phyloP scores from a whole-genome alignment of 2,329 filamentous ascomycete genomes.

The Sclerotinia trifoliorum region DNA sequence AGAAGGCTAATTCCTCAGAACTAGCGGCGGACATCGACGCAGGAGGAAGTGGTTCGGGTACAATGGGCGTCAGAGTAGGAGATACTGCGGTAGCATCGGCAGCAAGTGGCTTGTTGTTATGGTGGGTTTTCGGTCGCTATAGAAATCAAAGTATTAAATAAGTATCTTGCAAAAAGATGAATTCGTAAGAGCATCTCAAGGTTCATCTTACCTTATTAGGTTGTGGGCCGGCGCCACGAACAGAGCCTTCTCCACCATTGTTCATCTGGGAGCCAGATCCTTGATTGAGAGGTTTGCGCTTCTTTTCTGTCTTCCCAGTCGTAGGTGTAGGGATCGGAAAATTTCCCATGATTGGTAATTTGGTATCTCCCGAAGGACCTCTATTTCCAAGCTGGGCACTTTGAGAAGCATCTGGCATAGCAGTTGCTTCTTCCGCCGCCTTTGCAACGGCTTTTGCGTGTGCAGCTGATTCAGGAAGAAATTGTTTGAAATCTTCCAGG shows the following conservation, averaged over 20 bases:
- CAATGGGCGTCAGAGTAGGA: slow-evolving; percentile 81
- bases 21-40: slow-evolving; percentile 70
- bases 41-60: slow-evolving; percentile 83
- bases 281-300: slow-evolving; percentile 57
- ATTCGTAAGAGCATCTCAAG: neutral
- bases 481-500: slow-evolving; percentile 97
- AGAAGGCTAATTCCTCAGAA: slow-evolving; percentile 86
- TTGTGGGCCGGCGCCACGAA: slow-evolving; percentile 36
- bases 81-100: slow-evolving; percentile 52
- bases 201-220: slow-evolving; percentile 51
- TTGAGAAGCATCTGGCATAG: slow-evolving; percentile 39
- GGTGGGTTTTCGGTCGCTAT: slow-evolving; percentile 69
- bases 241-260: slow-evolving; percentile 31
- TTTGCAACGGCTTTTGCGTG: slow-evolving; percentile 60
- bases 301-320: slow-evolving; percentile 82
- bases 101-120: slow-evolving; percentile 45
- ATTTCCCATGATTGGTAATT: slow-evolving; percentile 92
- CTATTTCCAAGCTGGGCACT: slow-evolving; percentile 52
- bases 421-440: slow-evolving; percentile 65
- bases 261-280: slow-evolving; percentile 37
- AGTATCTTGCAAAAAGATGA: neutral
- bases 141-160: slow-evolving; percentile 21
- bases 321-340: slow-evolving; percentile 75
- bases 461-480: slow-evolving; percentile 84
- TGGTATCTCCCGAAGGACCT: slow-evolving; percentile 51